A percentile compares a stretch with the other conserved stretches of the same genome.
These are phyloP conservation scores for Starmerella bombicola DNA, from an alignment of 805 yeast genomes.

Conservation along the genomic window DNA sequence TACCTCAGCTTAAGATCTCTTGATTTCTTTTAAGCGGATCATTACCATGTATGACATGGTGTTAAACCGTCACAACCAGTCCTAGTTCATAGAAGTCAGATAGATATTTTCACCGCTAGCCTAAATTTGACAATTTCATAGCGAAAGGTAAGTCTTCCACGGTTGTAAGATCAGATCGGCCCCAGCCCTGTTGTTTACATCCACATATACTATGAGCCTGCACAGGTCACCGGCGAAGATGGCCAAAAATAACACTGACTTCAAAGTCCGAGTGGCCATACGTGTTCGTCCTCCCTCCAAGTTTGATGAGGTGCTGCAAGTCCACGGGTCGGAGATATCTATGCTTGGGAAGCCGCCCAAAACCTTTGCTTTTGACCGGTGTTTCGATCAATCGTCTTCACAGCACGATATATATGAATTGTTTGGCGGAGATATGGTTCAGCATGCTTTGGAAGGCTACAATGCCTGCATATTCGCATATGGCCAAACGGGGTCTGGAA, in stretches of 20 bases:
- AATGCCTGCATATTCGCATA: conserved; percentile 66
- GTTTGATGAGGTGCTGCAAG: conserved; percentile 15
- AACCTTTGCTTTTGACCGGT: conserved; percentile 39
- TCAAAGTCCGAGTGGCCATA: conserved; percentile 32
- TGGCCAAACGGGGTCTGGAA: conserved; percentile 79
- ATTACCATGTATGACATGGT: no score
- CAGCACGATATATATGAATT: conserved; percentile 42
- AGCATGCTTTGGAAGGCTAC: conserved; percentile 55
- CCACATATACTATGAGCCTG: background rate
- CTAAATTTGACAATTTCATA: background rate
- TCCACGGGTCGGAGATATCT: conserved; percentile 17
- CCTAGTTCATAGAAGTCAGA: no score
- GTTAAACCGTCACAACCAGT: no score
- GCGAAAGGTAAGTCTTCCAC: no score
- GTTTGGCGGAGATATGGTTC: conserved; percentile 47
- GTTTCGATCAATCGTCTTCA: conserved; percentile 35
- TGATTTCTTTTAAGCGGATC: no score
- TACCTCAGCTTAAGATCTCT: no score
- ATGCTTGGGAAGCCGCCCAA: conserved; percentile 14
- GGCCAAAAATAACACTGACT: conserved; percentile 4
- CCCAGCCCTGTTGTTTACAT: conserved; percentile 1
- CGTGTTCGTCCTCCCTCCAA: conserved; percentile 28
- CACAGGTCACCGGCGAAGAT: background rate
- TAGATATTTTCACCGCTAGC: no score
- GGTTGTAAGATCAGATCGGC: no score